Conservation (phyloP, 2,329 filamentous ascomycete species). For the Fusarium oxysporum region DNA sequence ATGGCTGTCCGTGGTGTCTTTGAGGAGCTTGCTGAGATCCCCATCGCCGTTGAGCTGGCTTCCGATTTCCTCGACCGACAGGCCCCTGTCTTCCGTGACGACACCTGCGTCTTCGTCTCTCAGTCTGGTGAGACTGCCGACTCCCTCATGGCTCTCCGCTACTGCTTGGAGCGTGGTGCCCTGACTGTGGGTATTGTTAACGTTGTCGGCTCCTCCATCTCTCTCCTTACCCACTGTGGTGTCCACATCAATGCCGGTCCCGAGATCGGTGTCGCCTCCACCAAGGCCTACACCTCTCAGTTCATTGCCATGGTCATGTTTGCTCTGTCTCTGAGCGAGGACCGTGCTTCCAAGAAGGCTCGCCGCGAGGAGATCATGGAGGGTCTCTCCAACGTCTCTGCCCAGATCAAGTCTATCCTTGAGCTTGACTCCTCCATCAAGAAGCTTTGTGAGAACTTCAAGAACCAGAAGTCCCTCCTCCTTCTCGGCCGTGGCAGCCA, state of each 20-base stretch:
- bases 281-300: slow-evolving; percentile 99
- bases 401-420: slow-evolving; percentile 91
- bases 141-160: slow-evolving; percentile 94
- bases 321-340: slow-evolving; percentile 93
- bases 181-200: slow-evolving; percentile 99
- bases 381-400: slow-evolving; percentile 86
- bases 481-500: slow-evolving; percentile 95
- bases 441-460: slow-evolving; percentile 91
- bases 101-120: slow-evolving; percentile 98
- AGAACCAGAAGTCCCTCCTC: slow-evolving; percentile 96
- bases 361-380: slow-evolving; percentile 97
- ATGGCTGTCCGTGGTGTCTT: slow-evolving; percentile 99
- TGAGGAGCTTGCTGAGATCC: slow-evolving; percentile 97
- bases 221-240: slow-evolving; percentile 98
- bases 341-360: slow-evolving; percentile 93
- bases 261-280: slow-evolving; percentile 98
- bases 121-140: slow-evolving; percentile 99
- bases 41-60: slow-evolving; percentile 94
- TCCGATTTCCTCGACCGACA: slow-evolving; percentile 98
- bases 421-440: slow-evolving; percentile 95
- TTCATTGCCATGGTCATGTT: slow-evolving; percentile 99
- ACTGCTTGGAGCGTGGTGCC: slow-evolving; percentile 97
- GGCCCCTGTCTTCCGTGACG: slow-evolving; percentile 98
- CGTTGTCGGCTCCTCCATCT: slow-evolving; percentile 98
- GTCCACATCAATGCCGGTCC: slow-evolving; percentile 99